Evolutionary conservation across 805 yeast species (phyloP), one percentile per base, ranked within the genome.

Genomic region (Metschnikowia gruessii): DNA sequence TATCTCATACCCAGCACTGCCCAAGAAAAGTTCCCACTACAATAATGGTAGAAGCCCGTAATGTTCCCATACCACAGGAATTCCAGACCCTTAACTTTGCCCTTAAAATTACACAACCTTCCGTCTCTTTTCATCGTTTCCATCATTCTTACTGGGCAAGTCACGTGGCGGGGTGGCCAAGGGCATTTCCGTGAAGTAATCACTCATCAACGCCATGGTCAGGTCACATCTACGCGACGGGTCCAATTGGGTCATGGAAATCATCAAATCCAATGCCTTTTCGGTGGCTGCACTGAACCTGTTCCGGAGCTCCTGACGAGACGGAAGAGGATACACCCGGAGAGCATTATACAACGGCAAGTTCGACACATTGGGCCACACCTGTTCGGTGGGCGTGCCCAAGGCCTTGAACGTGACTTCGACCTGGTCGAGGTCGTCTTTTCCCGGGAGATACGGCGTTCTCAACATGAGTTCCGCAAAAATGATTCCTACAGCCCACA

Each of bases 401-500:
- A 92, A 68, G 0, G 98, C 99, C 59, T 87, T 81, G 63, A 94
- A 92, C 0, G 98, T 94, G n/a, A 90, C 86, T 40, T 86, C 95
- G 33, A 91, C 66, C 63, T 94, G 99, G 60, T 91, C 96, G 2
- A 81, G 64, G 63, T 94, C 99, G 54, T 87, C 89, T 56, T 81
- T 82, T 1, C 98, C 99, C 0, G 99, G 96, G 37, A 95, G 67
- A 64, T 94, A 94, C 1, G 99, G 99, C 3, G 88, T 88, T 60
- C 99, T 75, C 54, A 94, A 72, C 97, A 94, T 89, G 56, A 94
- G 69, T 59, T 94, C 99, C 0, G 98, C 98, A 70, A 94, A 94
- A 2, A 94, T 92, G 17, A 72, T 71, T 3, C 77, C 77, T 34
- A 72, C 65, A 0, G 75, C 66, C 77, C 77, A 72, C 5, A 72